phyloP scores from a whole-genome alignment of 805 yeast genomes.

The Lipomyces spencermartinsiae region DNA sequence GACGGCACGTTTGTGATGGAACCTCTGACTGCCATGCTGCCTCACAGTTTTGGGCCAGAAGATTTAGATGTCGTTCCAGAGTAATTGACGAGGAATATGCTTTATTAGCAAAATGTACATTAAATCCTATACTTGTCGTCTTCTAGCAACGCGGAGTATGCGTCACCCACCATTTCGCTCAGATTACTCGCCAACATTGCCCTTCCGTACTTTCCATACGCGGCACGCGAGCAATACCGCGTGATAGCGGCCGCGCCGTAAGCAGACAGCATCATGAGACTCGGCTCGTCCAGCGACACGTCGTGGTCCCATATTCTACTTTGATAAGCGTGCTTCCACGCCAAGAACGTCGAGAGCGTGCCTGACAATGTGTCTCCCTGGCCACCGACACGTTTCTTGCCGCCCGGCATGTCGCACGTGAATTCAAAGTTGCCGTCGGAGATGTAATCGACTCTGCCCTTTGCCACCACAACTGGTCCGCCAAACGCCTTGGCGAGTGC shows the following conservation, averaged over 20 bases:
- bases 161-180: constrained; percentile 68
- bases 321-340: constrained; percentile 77
- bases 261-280: constrained; percentile 52
- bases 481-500: constrained; percentile 58
- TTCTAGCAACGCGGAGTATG: constrained; percentile 58
- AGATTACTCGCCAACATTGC: constrained; percentile 87
- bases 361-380: constrained; percentile 96
- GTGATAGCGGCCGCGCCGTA: constrained; percentile 76
- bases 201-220: constrained; percentile 70
- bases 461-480: constrained; percentile 69
- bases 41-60: constrained; percentile 87
- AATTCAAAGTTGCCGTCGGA: constrained; percentile 56
- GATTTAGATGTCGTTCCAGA: constrained; percentile 47
- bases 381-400: constrained; percentile 86
- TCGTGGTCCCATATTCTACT: constrained; percentile 62
- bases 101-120: constrained; percentile 13
- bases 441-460: constrained; percentile 73
- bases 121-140: constrained; percentile 14
- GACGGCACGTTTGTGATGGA: constrained; percentile 53
- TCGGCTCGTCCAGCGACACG: constrained; percentile 44
- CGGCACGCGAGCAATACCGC: constrained; percentile 66
- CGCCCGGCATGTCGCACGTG: constrained; percentile 61
- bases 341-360: constrained; percentile 76
- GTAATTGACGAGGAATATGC: constrained; percentile 16
- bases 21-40: constrained; percentile 65